Evolutionary conservation across 139 green algal genomes (phyloP).

Genomic region (Chlorella vulgaris): DNA sequence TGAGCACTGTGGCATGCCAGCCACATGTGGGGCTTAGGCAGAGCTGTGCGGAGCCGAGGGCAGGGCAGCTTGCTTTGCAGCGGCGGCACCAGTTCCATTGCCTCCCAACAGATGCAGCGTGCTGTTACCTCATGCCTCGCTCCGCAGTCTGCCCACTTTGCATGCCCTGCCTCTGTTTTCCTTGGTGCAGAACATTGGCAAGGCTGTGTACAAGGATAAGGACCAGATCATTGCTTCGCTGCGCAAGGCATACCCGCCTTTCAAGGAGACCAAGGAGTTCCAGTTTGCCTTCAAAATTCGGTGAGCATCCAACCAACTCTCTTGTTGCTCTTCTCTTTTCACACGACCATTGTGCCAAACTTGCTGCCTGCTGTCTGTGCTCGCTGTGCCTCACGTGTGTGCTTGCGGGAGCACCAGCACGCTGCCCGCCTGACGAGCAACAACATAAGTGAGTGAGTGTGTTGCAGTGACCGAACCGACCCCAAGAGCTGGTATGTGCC

Average conservation of each 20-base stretch:
- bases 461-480: slow-evolving; percentile 55
- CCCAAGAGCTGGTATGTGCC: slow-evolving; percentile 68
- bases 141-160: slow-evolving; percentile 32
- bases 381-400: too few relatives aligned
- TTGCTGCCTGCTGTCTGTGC: not conserved
- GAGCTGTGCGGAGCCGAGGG: too few relatives aligned
- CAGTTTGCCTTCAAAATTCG: slow-evolving; percentile 84
- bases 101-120: not conserved
- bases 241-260: slow-evolving; percentile 41
- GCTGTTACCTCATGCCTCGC: not conserved
- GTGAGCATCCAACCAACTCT: too few relatives aligned
- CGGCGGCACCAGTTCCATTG: too few relatives aligned
- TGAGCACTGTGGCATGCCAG: too few relatives aligned
- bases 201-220: slow-evolving; percentile 65
- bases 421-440: too few relatives aligned
- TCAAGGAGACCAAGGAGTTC: slow-evolving; percentile 65
- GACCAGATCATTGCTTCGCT: slow-evolving; percentile 38
- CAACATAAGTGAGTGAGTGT: too few relatives aligned
- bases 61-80: too few relatives aligned
- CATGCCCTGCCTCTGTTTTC: slow-evolving; percentile 44
- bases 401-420: too few relatives aligned
- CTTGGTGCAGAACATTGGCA: slow-evolving; percentile 55
- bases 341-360: slow-evolving; percentile 7
- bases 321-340: too few relatives aligned
- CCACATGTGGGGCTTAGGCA: too few relatives aligned